Conservation (phyloP, 371 early-diverging fungal species). For the Mucor velutinosus region DNA sequence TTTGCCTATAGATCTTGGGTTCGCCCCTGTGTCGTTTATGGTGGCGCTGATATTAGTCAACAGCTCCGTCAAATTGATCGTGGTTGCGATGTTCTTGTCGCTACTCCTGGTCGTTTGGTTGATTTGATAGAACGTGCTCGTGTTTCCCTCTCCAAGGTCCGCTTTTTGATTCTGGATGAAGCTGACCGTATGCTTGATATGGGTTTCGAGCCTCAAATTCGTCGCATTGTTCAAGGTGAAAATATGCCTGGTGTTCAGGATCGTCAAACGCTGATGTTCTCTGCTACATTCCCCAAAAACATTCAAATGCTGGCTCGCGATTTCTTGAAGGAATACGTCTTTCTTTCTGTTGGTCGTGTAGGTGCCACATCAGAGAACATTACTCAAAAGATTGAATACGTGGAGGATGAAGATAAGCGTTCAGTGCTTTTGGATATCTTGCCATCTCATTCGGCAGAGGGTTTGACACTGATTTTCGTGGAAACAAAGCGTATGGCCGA, state of each 20-base stretch:
- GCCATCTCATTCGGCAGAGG: conserved; percentile 62
- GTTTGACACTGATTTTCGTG: conserved; percentile 96
- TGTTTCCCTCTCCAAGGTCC: conserved; percentile 73
- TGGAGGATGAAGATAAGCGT: conserved; percentile 87
- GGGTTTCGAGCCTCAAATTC: conserved; percentile 98
- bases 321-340: conserved; percentile 92
- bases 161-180: conserved; percentile 96
- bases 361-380: conserved; percentile 97
- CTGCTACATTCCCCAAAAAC: conserved; percentile 95
- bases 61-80: conserved; percentile 88
- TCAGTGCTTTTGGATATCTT: conserved; percentile 87
- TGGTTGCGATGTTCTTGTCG: conserved; percentile 96
- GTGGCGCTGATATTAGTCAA: conserved; percentile 90
- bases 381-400: conserved; percentile 85
- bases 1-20: conserved; percentile 91
- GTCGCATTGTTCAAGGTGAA: conserved; percentile 92
- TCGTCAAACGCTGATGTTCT: conserved; percentile 96
- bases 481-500: conserved; percentile 99
- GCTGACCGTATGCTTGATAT: conserved; percentile 99
- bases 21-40: conserved; percentile 89
- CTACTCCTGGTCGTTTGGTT: conserved; percentile 96
- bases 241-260: conserved; percentile 82
- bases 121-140: conserved; percentile 92
- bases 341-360: conserved; percentile 91
- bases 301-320: conserved; percentile 94